Evolutionary conservation across 371 early-diverging fungal genomes (phyloP).

Genomic region (Circinella minor): DNA sequence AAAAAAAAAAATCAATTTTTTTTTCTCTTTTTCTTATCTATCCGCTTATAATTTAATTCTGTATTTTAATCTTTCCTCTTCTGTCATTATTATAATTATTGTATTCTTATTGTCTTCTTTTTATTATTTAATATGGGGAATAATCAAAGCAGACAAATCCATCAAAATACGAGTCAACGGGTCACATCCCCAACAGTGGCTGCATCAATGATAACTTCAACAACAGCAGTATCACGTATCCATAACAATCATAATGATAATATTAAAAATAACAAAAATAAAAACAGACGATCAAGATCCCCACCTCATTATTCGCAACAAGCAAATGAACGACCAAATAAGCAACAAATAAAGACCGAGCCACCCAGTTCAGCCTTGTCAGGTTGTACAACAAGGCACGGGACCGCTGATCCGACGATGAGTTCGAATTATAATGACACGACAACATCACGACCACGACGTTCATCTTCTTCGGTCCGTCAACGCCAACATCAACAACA

Average conservation of each 20-base stretch:
- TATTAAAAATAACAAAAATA: no score
- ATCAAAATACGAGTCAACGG: neutral
- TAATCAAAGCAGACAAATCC: slow-evolving; percentile 16
- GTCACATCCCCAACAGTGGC: neutral
- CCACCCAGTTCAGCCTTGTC: slow-evolving; percentile 13
- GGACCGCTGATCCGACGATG: slow-evolving; percentile 24
- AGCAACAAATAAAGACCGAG: slow-evolving; percentile 9
- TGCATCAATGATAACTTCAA: neutral
- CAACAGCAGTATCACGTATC: neutral
- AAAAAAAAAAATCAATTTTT: no score
- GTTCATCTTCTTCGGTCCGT: slow-evolving; percentile 1
- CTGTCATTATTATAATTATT: neutral
- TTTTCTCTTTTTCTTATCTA: slow-evolving; percentile 5
- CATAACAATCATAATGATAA: neutral
- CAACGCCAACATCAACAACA: neutral
- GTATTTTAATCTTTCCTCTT: slow-evolving; percentile 1
- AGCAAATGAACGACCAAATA: neutral
- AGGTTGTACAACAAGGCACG: slow-evolving; percentile 28
- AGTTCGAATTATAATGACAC: slow-evolving; percentile 21
- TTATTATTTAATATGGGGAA: slow-evolving; percentile 16
- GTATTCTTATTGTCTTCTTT: neutral
- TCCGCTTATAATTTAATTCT: slow-evolving; percentile 10
- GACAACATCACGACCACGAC: slow-evolving; percentile 13
- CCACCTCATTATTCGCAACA: neutral
- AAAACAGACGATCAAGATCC: neutral